Base-by-base conservation (phyloP, 345 rosid genomes). In the Eucalyptus microcorys region DNA sequence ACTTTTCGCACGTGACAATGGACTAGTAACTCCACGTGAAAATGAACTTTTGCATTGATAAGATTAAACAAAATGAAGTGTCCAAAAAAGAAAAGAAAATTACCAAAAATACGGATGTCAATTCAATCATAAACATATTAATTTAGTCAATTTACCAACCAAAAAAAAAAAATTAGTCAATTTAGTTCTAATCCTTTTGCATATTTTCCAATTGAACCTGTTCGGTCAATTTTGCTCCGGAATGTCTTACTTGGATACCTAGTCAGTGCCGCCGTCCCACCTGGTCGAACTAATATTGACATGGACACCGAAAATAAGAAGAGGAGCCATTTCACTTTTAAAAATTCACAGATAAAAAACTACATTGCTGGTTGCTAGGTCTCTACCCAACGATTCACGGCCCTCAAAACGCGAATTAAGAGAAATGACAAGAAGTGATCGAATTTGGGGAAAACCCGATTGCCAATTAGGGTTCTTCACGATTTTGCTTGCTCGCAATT, bases 201-300 rank as follows among this genome's bases (percentile, higher is more conserved):
- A 55, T 55, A 24, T 55, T 55, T 55, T 55, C 6, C 4, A 59
- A 3, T 1, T 3, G 15, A 61, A 4, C 14, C 17, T 1, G 12
- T 61, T 27, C 16, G 2, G 4, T 30, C 14, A 61, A 61, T 27
- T 27, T 61, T 61, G 17, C 1, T 61, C 0, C 6, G 8, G 4
- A 55, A 55, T 1, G 30, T 24, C 61, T 24, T 22, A 55, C 61
- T 55, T 55, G 30, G 61, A 55, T 55, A 55, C 30, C 30, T 55
- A 55, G 61, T 55, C 2, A 55, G 1, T 0, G 13, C 3, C 3
- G 1, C 30, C 2, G 1, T 55, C 61, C 30, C 61, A 55, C 6
- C 13, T 55, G 14, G 1, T 24, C 3, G 0, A 6, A 55, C 30
- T 27, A 13, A 6, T 27, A 27, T 13, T 3, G 7, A 61, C 0